Base-by-base conservation (phyloP, 78 protist genomes). In the Dictyostelium purpureum region DNA sequence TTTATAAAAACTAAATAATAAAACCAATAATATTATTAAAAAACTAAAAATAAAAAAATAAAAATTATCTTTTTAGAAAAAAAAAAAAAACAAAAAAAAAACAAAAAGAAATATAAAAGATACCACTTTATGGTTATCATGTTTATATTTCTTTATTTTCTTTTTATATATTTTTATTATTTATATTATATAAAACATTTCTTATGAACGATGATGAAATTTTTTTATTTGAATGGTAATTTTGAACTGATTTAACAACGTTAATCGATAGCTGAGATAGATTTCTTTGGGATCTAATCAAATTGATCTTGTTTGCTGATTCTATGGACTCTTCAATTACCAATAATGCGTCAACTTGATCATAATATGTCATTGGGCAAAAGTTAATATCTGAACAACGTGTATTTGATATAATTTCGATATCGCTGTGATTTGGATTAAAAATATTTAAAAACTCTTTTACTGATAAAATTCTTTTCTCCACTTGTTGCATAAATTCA, bases 1-100 rank as follows among this genome's bases (percentile, higher is more conserved):
- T 97, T 51, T 3, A 19, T 26, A 40, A 78, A 40, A 31, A 76
- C 43, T 37, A 85, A 85, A 67, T n/a, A 47, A 85, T 65, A 16
- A 59, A 31, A 59, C 24, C 56, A 77, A 56, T 70, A 66, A 14
- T 21, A 21, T 54, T n/a, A n/a, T n/a, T n/a, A n/a, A n/a, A n/a
- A n/a, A n/a, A n/a, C n/a, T n/a, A n/a, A n/a, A n/a, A n/a, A n/a
- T n/a, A n/a, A n/a, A n/a, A n/a, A n/a, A n/a, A n/a, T n/a, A n/a
- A n/a, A n/a, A n/a, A n/a, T n/a, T n/a, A n/a, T n/a, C n/a, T n/a
- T n/a, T n/a, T n/a, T n/a, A n/a, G n/a, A n/a, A n/a, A n/a, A n/a
- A n/a, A n/a, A n/a, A n/a, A n/a, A n/a, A n/a, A n/a, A n/a, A n/a
- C n/a, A n/a, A n/a, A n/a, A n/a, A n/a, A n/a, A n/a, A n/a, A n/a